phyloP scores from a whole-genome alignment of 2,329 filamentous ascomycete genomes.

The Ceratocystiopsis sp. region DNA sequence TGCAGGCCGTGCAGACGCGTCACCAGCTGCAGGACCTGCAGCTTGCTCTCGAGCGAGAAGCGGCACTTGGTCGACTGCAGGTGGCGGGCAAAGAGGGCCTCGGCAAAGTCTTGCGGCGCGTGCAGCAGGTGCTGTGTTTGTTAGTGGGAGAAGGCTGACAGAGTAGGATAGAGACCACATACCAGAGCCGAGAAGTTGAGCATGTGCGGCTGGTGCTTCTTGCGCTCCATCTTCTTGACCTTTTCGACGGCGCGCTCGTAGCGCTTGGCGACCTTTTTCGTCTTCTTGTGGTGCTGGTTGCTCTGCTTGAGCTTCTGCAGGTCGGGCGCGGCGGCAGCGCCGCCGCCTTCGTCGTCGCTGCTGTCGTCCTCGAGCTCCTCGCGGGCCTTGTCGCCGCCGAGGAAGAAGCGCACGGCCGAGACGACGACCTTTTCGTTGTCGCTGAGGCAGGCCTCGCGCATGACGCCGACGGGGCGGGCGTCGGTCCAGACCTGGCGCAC shows the following conservation, averaged over 20 bases:
- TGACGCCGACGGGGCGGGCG: slow-evolving; percentile 80
- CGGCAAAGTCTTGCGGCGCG: slow-evolving; percentile 86
- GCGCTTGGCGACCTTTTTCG: slow-evolving; percentile 65
- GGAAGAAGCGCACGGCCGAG: slow-evolving; percentile 81
- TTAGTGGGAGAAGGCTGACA: too few species aligned
- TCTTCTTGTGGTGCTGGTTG: slow-evolving; percentile 89
- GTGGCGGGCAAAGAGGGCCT: slow-evolving; percentile 79
- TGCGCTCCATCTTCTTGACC: slow-evolving; percentile 67
- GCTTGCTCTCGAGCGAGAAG: slow-evolving; percentile 72
- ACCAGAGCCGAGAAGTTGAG: slow-evolving; percentile 85
- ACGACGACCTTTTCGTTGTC: slow-evolving; percentile 87
- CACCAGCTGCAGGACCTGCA: slow-evolving; percentile 60
- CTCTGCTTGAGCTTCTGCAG: slow-evolving; percentile 72
- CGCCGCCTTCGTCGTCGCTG: slow-evolving; percentile 50
- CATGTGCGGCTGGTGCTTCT: slow-evolving; percentile 72
- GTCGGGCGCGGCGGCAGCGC: slow-evolving; percentile 33
- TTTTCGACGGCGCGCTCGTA: slow-evolving; percentile 69
- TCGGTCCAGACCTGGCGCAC: slow-evolving; percentile 94
- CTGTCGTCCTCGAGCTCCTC: slow-evolving; percentile 85
- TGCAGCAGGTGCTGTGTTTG: slow-evolving; percentile 64
- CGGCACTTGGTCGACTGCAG: slow-evolving; percentile 74
- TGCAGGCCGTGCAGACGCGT: slow-evolving; percentile 84
- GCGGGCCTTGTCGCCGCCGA: slow-evolving; percentile 88
- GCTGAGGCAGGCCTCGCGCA: slow-evolving; percentile 81
- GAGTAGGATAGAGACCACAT: too few species aligned